Percentiles rank a stretch among this genome's conserved stretches.
phyloP scores from a whole-genome alignment of 192 early-diverging fungal species.

The Coemansia sp. region DNA sequence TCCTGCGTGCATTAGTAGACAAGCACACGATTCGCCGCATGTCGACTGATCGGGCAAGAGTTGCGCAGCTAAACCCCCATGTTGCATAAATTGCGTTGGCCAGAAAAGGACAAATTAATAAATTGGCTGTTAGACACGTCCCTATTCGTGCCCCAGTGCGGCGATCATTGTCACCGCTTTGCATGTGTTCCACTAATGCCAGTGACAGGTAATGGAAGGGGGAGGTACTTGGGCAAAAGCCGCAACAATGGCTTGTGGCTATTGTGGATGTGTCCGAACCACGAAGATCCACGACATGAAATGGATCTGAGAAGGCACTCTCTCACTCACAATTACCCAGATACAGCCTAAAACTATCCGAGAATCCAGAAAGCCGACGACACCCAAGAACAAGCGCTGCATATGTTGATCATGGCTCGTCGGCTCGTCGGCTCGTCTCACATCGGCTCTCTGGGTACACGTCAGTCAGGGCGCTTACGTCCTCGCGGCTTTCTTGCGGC shows the following conservation, averaged over 20 bases:
- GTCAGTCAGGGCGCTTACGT: background rate
- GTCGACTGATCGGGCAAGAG: background rate
- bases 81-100: constrained; percentile 1
- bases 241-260: background rate
- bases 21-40: background rate
- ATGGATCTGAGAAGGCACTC: background rate
- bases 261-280: background rate
- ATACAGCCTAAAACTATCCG: too few relatives aligned
- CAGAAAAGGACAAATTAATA: background rate
- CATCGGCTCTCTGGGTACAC: background rate
- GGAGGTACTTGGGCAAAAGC: too few relatives aligned
- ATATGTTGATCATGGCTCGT: background rate
- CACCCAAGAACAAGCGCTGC: too few relatives aligned
- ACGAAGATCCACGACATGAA: background rate
- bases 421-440: background rate
- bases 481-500: too few relatives aligned
- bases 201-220: background rate
- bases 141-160: background rate
- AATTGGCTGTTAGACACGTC: background rate
- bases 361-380: too few relatives aligned
- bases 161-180: background rate
- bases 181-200: background rate
- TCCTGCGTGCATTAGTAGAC: constrained; percentile 1
- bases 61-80: too few relatives aligned
- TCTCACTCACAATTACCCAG: background rate